A percentile compares a stretch with the other conserved stretches of the same genome.
Evolutionary conservation across 1,284 basidiomycete genomes (phyloP).

Genomic region (Ganoderma meredithae): DNA sequence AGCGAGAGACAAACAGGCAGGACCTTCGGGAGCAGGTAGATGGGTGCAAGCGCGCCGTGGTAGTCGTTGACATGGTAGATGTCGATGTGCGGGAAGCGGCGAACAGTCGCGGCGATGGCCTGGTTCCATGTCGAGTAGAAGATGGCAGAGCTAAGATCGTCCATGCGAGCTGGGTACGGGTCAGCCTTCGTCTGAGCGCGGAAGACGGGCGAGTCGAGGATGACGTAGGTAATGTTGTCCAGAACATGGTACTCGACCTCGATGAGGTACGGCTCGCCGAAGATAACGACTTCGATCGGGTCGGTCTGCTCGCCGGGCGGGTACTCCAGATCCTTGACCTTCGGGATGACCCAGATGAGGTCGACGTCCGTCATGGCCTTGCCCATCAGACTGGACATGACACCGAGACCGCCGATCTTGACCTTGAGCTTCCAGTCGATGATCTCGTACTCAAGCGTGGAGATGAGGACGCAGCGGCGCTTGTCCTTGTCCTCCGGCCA

Average conservation of each 20-base stretch:
- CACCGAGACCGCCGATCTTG: conserved; percentile 95
- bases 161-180: conserved; percentile 95
- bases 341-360: conserved; percentile 91
- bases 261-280: conserved; percentile 92
- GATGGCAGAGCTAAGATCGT: conserved; percentile 92
- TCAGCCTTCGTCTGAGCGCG: conserved; percentile 93
- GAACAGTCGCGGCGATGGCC: conserved; percentile 89
- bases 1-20: conserved; percentile 91
- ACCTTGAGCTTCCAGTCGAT: conserved; percentile 97
- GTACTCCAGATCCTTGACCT: conserved; percentile 93
- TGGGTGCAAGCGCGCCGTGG: conserved; percentile 88
- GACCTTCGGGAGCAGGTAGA: conserved; percentile 90
- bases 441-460: conserved; percentile 94
- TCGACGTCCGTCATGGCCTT: conserved; percentile 97
- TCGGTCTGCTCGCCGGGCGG: conserved; percentile 89
- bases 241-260: conserved; percentile 91
- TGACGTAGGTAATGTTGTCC: conserved; percentile 94
- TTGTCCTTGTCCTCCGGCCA: conserved; percentile 94
- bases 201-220: conserved; percentile 94
- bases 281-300: conserved; percentile 94
- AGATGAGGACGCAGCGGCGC: conserved; percentile 87
- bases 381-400: conserved; percentile 96
- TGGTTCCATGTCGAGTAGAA: conserved; percentile 99
- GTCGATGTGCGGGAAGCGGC: conserved; percentile 85
- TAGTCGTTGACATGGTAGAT: conserved; percentile 93